A percentile compares a stretch with the other conserved stretches of the same genome.
These are phyloP conservation scores for Wickerhamomyces hampshirensis DNA, from an alignment of 805 yeast species.

Conservation along the genomic window DNA sequence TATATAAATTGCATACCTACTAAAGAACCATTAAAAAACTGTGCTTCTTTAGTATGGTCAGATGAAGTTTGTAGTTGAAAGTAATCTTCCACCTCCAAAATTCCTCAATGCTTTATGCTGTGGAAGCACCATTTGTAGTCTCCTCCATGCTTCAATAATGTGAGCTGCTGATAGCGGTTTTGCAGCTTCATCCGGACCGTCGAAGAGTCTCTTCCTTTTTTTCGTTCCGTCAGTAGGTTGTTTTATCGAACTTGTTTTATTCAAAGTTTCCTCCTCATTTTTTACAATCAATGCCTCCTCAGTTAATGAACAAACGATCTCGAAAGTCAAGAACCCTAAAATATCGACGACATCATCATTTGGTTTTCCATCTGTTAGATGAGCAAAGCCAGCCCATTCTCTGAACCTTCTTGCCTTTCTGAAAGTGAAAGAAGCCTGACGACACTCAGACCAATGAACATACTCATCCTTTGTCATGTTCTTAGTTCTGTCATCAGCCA, in stretches of 20 bases:
- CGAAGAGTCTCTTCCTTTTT: slow-evolving; percentile 61
- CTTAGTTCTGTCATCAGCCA: slow-evolving; percentile 90
- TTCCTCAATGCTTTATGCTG: slow-evolving; percentile 62
- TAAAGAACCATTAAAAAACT: too few species aligned
- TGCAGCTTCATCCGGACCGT: slow-evolving; percentile 81
- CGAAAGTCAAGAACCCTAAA: slow-evolving; percentile 91
- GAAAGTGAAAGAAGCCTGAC: slow-evolving; percentile 95
- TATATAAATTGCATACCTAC: not conserved
- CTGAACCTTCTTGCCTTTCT: slow-evolving; percentile 90
- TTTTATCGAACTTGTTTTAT: slow-evolving; percentile 21
- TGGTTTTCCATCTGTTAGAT: slow-evolving; percentile 83
- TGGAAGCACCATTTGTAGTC: slow-evolving; percentile 55
- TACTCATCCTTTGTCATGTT: slow-evolving; percentile 96
- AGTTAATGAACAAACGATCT: slow-evolving; percentile 90
- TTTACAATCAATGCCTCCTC: slow-evolving; percentile 86
- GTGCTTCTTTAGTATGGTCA: too few species aligned
- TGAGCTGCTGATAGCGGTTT: slow-evolving; percentile 76
- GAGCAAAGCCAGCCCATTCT: slow-evolving; percentile 92
- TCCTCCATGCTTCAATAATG: slow-evolving; percentile 85
- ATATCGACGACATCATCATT: slow-evolving; percentile 96
- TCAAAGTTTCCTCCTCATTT: slow-evolving; percentile 53
- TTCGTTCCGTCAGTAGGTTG: slow-evolving; percentile 35
- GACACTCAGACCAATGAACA: slow-evolving; percentile 98
- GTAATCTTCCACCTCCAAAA: slow-evolving; percentile 49
- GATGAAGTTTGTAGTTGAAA: slow-evolving; percentile 30